These are phyloP conservation scores for Blastobotrys serpentis DNA, from an alignment of 1,139 yeast species.

Conservation along the genomic window DNA sequence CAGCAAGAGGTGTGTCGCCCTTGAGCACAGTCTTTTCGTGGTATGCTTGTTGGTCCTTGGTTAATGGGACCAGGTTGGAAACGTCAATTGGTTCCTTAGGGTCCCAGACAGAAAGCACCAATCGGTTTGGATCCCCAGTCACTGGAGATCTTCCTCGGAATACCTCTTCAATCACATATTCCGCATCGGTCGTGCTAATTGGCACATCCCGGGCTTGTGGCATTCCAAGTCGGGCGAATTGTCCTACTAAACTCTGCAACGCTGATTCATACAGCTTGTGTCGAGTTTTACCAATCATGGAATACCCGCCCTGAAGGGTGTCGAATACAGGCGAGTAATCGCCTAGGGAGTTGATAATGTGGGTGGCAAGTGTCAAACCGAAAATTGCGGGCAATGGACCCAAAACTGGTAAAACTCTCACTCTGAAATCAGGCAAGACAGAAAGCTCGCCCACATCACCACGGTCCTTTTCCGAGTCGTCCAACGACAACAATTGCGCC, in stretches of 20 bases:
- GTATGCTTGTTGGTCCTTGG: conserved; percentile 76
- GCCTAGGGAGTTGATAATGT: conserved; percentile 71
- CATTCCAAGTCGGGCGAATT: conserved; percentile 70
- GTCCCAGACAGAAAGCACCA: conserved; percentile 83
- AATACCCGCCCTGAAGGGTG: conserved; percentile 42
- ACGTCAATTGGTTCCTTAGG: conserved; percentile 52
- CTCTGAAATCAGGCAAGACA: conserved; percentile 85
- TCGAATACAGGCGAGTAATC: conserved; percentile 80
- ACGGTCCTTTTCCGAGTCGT: conserved; percentile 71
- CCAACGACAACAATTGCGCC: conserved; percentile 79
- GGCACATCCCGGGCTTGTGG: conserved; percentile 55
- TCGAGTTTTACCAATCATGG: conserved; percentile 85
- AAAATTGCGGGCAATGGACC: conserved; percentile 97
- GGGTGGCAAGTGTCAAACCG: conserved; percentile 86
- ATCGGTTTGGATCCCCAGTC: conserved; percentile 76
- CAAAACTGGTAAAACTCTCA: conserved; percentile 86
- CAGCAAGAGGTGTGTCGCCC: conserved; percentile 59
- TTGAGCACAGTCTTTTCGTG: conserved; percentile 75
- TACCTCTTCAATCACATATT: conserved; percentile 86
- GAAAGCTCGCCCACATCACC: conserved; percentile 87
- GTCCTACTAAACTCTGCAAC: conserved; percentile 81
- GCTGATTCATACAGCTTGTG: conserved; percentile 80
- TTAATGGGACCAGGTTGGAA: conserved; percentile 81
- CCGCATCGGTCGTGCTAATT: conserved; percentile 67
- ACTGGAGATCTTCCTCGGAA: conserved; percentile 89